phyloP scores from a whole-genome alignment of 495 filamentous ascomycete genomes.

The Penicillium nucicola region DNA sequence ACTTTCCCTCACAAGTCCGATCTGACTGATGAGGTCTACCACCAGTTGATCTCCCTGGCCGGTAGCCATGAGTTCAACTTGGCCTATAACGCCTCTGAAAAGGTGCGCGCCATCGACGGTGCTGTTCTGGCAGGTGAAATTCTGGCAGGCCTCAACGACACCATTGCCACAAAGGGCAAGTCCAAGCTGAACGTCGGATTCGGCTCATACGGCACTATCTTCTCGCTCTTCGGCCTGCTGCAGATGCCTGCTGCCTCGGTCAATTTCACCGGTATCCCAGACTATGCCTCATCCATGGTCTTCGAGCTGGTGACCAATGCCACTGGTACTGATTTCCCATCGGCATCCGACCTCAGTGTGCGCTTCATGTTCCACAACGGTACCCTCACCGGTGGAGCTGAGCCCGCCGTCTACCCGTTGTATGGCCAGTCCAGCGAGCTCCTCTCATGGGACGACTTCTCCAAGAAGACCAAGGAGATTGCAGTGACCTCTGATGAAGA shows the following conservation, averaged over 20 bases:
- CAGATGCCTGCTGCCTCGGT: conserved; percentile 32
- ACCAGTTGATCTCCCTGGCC: conserved; percentile 44
- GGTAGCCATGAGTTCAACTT: conserved; percentile 51
- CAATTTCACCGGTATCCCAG: conserved; percentile 46
- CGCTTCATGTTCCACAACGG: conserved; percentile 55
- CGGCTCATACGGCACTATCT: conserved; percentile 47
- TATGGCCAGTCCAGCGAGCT: conserved; percentile 31
- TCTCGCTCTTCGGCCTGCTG: conserved; percentile 49
- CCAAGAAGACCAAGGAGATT: conserved; percentile 30
- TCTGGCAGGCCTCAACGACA: conserved; percentile 43
- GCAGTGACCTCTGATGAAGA: conserved; percentile 33
- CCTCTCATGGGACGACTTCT: conserved; percentile 43
- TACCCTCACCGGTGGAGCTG: conserved; percentile 29
- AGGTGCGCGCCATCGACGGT: conserved; percentile 48
- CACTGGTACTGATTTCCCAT: conserved; percentile 35
- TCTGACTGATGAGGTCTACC: conserved; percentile 31
- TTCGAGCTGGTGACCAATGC: conserved; percentile 49
- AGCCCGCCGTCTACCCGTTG: conserved; percentile 37
- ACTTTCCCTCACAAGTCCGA: conserved; percentile 27
- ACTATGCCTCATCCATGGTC: conserved; percentile 50
- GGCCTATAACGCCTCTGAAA: conserved; percentile 46
- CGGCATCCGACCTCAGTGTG: conserved; percentile 32
- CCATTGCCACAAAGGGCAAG: conserved; percentile 32
- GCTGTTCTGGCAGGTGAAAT: conserved; percentile 41
- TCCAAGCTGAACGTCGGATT: conserved; percentile 42